phyloP scores from a whole-genome alignment of 352 stramenopile genomes.

The Phytophthora sp. region DNA sequence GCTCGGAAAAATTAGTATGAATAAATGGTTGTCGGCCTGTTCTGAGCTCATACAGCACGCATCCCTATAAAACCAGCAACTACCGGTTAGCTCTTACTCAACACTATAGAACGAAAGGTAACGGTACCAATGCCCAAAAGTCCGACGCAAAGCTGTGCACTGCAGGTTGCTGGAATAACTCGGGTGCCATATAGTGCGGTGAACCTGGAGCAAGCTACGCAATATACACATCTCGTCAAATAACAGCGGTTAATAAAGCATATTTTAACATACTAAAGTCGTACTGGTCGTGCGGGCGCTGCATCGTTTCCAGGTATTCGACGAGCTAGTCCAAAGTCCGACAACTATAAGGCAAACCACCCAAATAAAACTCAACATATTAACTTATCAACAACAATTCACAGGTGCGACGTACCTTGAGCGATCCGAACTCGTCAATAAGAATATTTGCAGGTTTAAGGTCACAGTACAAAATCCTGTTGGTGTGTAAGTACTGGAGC shows the following conservation, averaged over 20 bases:
- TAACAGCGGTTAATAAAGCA: background rate
- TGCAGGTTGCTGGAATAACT: conserved; percentile 86
- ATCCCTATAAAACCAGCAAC: conserved; percentile 50
- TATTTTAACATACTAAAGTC: conserved; percentile 3
- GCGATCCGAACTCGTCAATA: conserved; percentile 92
- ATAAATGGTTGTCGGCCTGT: conserved; percentile 73
- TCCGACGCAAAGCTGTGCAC: conserved; percentile 92
- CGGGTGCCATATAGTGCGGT: conserved; percentile 93
- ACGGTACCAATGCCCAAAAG: conserved; percentile 81
- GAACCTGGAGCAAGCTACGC: conserved; percentile 69
- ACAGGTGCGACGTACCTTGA: conserved; percentile 65
- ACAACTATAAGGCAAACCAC: conserved; percentile 53
- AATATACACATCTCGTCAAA: background rate
- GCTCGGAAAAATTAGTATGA: conserved; percentile 73
- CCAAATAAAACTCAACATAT: background rate
- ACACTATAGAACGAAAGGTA: background rate
- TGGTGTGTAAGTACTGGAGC: conserved; percentile 89
- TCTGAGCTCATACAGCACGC: conserved; percentile 78
- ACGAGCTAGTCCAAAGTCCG: conserved; percentile 89
- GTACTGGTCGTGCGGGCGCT: conserved; percentile 39
- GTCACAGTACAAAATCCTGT: conserved; percentile 91
- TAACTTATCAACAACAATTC: background rate
- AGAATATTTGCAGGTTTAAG: conserved; percentile 92
- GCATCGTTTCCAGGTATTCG: conserved; percentile 75
- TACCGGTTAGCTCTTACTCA: background rate